Conservation (phyloP, 2,329 filamentous ascomycete genomes). For the Exophiala xenobiotica region DNA sequence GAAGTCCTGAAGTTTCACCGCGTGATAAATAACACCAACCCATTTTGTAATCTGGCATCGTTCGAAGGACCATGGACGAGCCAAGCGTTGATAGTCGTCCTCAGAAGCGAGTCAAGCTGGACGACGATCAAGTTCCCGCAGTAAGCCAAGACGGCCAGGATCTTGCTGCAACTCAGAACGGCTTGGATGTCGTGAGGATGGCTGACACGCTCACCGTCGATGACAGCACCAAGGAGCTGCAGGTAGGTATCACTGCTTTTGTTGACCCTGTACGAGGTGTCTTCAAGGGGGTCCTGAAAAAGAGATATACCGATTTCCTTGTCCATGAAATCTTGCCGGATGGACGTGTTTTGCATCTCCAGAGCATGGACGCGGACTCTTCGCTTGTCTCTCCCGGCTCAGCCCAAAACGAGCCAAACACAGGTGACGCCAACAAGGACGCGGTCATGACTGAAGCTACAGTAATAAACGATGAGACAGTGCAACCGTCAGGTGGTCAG, state of each 20-base stretch:
- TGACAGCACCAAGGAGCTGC: slow-evolving; percentile 38
- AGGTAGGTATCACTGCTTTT: slow-evolving; percentile 64
- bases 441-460: no score
- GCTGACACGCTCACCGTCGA: not conserved
- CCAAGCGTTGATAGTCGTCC: slow-evolving; percentile 4
- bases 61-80: slow-evolving; percentile 11
- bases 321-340: slow-evolving; percentile 83
- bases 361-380: slow-evolving; percentile 36
- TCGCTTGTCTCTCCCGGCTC: slow-evolving; percentile 8
- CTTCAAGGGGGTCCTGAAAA: slow-evolving; percentile 66
- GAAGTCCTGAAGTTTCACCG: not conserved
- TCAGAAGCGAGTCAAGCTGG: slow-evolving; percentile 30
- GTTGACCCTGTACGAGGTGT: slow-evolving; percentile 58
- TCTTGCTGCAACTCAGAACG: not conserved
- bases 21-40: no score
- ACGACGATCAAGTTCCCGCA: slow-evolving; percentile 7
- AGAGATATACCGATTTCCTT: slow-evolving; percentile 85
- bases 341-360: slow-evolving; percentile 73
- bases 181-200: not conserved
- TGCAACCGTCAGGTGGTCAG: no score
- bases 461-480: no score
- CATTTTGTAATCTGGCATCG: no score
- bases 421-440: no score
- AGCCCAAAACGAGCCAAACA: not conserved
- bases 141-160: not conserved